Base-by-base conservation (phyloP, 2,329 filamentous ascomycete species). In the Tolypocladium paradoxum region DNA sequence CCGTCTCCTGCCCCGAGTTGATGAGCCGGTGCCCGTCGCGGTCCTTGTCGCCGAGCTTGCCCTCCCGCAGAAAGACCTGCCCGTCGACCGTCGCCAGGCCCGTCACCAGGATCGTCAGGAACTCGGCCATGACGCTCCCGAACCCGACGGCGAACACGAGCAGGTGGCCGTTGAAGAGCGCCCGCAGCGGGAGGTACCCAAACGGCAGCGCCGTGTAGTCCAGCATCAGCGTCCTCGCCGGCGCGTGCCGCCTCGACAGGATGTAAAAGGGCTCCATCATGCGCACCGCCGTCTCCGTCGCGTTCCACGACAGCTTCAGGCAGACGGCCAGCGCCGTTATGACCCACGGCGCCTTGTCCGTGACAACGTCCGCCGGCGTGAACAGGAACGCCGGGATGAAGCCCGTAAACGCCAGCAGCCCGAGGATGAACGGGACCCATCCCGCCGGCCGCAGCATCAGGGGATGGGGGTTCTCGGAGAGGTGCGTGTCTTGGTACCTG, bases 181-280 rank as follows among this genome's bases (percentile, higher is more conserved):
- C 84, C 55, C 76, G 75, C 47, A 85, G 60, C 0, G 84, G 80
- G 24, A 87, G 76, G 65, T 78, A 83, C 4, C 81, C 81, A 51
- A 87, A 87, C 6, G 86, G 83, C 60, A 87, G 79, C 31, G 83
- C 83, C 0, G 84, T 86, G 65, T 90, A 89, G 66, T 90, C 86
- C 11, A 89, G 76, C 0, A 82, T 84, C 7, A 90, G 75, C 2
- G 81, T 84, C 58, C 76, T 79, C 7, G 84, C 73, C 0, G 82
- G 79, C 4, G 85, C 85, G 57, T 85, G 79, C 4, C 86, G 78
- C 51, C 74, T 74, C 16, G 81, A 84, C 2, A 90, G 77, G 55
- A 87, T 79, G 63, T 84, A 87, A 62, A 86, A 90, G 2, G 86
- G 86, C 65, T 89, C 84, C 66, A 88, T 81, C 76, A 88, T 84